Evolutionary conservation across 257 asterid species (phyloP).

Genomic region (Salvia hispanica): DNA sequence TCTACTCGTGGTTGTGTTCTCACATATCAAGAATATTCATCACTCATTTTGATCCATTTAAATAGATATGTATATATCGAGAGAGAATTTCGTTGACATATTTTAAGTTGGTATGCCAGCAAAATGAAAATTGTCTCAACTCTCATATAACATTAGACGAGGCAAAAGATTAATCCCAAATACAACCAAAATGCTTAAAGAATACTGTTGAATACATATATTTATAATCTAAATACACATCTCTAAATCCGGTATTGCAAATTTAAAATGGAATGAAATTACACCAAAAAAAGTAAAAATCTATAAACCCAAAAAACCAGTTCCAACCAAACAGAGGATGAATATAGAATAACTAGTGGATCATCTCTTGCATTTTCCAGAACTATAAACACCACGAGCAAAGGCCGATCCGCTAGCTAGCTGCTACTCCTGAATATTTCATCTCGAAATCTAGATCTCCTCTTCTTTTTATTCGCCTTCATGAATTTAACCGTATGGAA

Average conservation of each 20-base stretch:
- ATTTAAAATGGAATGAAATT: constrained; percentile 11
- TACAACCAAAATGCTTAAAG: constrained; percentile 22
- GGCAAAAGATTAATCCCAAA: not conserved
- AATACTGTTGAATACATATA: not conserved
- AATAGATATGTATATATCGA: too few relatives aligned
- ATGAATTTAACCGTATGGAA: constrained; percentile 1
- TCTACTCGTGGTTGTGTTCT: too few relatives aligned
- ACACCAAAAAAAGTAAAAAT: constrained; percentile 20
- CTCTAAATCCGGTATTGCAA: constrained; percentile 23
- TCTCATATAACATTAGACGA: not conserved
- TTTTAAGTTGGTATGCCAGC: too few relatives aligned
- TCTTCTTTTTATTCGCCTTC: constrained; percentile 8
- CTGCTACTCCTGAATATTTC: constrained; percentile 19
- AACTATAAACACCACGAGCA: constrained; percentile 13
- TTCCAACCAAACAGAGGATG: not conserved
- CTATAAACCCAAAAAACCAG: constrained; percentile 23
- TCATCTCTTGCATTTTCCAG: constrained; percentile 20
- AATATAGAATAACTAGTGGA: constrained; percentile 17
- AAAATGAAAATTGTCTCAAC: not conserved
- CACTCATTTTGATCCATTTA: too few relatives aligned
- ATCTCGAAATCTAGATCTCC: constrained; percentile 6
- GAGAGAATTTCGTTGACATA: too few relatives aligned
- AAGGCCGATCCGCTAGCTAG: constrained; percentile 17
- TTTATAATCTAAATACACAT: constrained; percentile 29
- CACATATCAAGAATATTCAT: too few relatives aligned